Base-by-base conservation (phyloP, 257 asterid species). In the Solanum sparsipilum region DNA sequence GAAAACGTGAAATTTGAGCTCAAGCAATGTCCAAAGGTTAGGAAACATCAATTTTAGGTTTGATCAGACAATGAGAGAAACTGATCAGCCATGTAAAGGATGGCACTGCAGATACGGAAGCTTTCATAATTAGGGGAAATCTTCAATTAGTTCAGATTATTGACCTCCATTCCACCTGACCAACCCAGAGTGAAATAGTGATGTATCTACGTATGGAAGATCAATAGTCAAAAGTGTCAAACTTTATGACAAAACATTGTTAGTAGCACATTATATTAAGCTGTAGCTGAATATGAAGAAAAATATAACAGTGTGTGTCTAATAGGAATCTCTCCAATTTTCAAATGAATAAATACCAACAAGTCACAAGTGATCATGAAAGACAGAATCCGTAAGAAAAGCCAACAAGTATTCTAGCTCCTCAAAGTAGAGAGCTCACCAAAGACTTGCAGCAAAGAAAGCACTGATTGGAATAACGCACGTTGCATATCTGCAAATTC, bases 381-480 rank as follows among this genome's bases (percentile, higher is more conserved):
- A 46, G 41, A 81, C 31, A 81, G 41, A 81, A 18, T 1, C 85
- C 7, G 16, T 16, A 16, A 48, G 67, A 48, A 48, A 18, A 18
- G 16, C 25, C 65, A 56, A 29, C 38, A 81, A 46, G 27, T 18
- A 29, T 38, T 75, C 9, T 29, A 52, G 58, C 23, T 75, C 79
- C 70, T 60, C 36, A 12, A 29, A 32, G 18, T 74, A 34, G 38
- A 74, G 78, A 86, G 89, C 98, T 91, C 91, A 97, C 98, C 98
- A 94, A 86, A 95, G 98, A 90, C 98, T 95, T 38, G 98, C 92
- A 1, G 98, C 98, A 85, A 96, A 96, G 93, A 96, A 96, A 36
- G 99, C 99, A 88, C 99, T 95, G 81, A 98, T 98, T 72, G 99
- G 99, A 87, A 98, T 89, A 68, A 98, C 99, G 88, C 99, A 95